These are phyloP conservation scores for Boletellus deceptivus DNA, from an alignment of 1,284 basidiomycete genomes.

Conservation along the genomic window DNA sequence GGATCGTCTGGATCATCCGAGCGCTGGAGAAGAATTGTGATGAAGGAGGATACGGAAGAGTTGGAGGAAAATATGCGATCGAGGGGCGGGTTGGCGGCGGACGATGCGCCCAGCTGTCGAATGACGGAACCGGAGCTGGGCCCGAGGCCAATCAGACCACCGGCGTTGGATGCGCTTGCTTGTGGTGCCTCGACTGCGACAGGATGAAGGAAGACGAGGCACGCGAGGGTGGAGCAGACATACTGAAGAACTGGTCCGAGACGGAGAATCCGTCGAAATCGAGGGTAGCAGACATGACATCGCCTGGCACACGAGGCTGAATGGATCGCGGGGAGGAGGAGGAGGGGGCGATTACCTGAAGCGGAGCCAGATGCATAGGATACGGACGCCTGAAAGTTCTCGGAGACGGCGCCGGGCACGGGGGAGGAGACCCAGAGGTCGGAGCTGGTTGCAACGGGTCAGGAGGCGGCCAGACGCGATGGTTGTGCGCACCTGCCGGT, in stretches of 20 bases:
- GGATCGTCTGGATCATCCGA: conserved; percentile 40
- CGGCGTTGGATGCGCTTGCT: conserved; percentile 29
- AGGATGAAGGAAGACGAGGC: not conserved
- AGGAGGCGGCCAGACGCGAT: not conserved
- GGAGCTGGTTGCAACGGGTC: conserved; percentile 16
- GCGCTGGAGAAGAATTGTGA: conserved; percentile 55
- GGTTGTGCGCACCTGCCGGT: conserved; percentile 58
- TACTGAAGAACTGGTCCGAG: conserved; percentile 62
- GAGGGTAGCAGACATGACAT: conserved; percentile 52
- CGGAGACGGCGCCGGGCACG: conserved; percentile 18
- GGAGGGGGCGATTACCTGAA: conserved; percentile 7
- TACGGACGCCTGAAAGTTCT: conserved; percentile 16
- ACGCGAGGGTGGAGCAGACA: conserved; percentile 21
- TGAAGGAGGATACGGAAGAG: conserved; percentile 50
- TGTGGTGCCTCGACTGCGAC: conserved; percentile 22
- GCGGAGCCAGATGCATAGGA: conserved; percentile 27
- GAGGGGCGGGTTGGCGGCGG: conserved; percentile 49
- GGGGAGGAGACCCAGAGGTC: conserved; percentile 27
- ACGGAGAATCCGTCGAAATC: conserved; percentile 55
- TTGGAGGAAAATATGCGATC: conserved; percentile 65
- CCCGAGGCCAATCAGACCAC: conserved; percentile 52
- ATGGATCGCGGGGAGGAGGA: not conserved
- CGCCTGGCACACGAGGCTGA: conserved; percentile 32
- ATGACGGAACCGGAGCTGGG: conserved; percentile 43
- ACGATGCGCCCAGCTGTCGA: conserved; percentile 4